These are phyloP conservation scores for Teratosphaeria zuluensis DNA, from an alignment of 2,329 filamentous ascomycete genomes.

Conservation along the genomic window DNA sequence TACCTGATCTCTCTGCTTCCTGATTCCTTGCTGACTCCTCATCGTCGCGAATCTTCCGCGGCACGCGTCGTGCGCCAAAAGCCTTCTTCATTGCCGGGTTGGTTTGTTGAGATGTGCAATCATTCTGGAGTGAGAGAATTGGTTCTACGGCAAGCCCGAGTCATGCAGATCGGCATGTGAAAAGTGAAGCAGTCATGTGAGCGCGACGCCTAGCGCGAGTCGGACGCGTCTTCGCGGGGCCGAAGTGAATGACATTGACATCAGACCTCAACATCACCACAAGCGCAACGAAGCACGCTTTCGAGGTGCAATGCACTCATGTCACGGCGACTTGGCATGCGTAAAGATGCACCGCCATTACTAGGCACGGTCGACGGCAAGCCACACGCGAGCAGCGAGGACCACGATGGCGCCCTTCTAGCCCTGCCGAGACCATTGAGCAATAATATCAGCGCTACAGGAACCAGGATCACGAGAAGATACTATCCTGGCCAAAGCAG, in stretches of 20 bases:
- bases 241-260: background rate
- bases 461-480: background rate
- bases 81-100: slow-evolving; percentile 44
- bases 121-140: too few relatives aligned
- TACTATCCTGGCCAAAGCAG: background rate
- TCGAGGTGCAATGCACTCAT: background rate
- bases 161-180: background rate
- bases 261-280: background rate
- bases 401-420: slow-evolving; percentile 24
- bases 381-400: slow-evolving; percentile 27
- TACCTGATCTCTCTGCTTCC: slow-evolving; percentile 16
- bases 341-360: slow-evolving; percentile 7
- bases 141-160: background rate
- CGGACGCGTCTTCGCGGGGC: background rate
- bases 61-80: slow-evolving; percentile 52
- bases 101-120: background rate
- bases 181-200: background rate
- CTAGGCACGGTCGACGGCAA: slow-evolving; percentile 24
- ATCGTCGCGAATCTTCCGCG: slow-evolving; percentile 66
- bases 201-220: background rate
- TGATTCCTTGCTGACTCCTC: slow-evolving; percentile 36
- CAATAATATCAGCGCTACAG: background rate
- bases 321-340: background rate
- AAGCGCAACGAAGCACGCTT: background rate
- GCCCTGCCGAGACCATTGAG: background rate